Conservation (phyloP, 345 rosid species). For the Physaria fendleri region DNA sequence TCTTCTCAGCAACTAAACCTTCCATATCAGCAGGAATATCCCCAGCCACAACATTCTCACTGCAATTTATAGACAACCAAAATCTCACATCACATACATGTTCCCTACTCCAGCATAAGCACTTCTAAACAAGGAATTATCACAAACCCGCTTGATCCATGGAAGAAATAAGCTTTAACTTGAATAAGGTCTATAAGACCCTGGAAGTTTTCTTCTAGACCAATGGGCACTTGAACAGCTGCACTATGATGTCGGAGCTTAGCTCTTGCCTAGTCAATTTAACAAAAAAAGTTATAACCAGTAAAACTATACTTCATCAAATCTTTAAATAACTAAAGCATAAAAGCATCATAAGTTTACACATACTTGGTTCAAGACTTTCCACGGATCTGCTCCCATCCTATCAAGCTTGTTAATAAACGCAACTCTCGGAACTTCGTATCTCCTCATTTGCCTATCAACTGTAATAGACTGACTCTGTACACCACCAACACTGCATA, state of each 20-base stretch:
- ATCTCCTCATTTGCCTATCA: constrained; percentile 98
- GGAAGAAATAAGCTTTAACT: constrained; percentile 61
- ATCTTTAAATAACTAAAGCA: background rate
- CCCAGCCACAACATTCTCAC: constrained; percentile 67
- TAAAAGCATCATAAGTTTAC: background rate
- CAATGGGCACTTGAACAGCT: constrained; percentile 95
- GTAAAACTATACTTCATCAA: background rate
- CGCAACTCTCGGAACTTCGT: constrained; percentile 85
- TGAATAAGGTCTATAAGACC: constrained; percentile 90
- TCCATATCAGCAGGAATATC: constrained; percentile 83
- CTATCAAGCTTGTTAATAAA: constrained; percentile 98
- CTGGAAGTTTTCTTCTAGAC: constrained; percentile 79
- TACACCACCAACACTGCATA: constrained; percentile 98
- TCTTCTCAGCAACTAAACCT: constrained; percentile 68
- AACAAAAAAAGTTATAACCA: background rate
- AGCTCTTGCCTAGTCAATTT: constrained; percentile 60
- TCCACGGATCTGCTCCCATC: constrained; percentile 99
- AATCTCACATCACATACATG: background rate
- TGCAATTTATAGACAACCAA: constrained; percentile 32
- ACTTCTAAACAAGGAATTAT: background rate
- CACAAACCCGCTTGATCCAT: constrained; percentile 85
- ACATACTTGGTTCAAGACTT: constrained; percentile 86
- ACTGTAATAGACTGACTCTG: constrained; percentile 99
- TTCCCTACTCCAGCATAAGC: background rate
- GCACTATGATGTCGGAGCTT: constrained; percentile 96